A percentile compares a stretch with the other conserved stretches of the same genome.
These are phyloP conservation scores for Stromatinia cepivora DNA, from an alignment of 2,329 filamentous ascomycete genomes.

Conservation along the genomic window DNA sequence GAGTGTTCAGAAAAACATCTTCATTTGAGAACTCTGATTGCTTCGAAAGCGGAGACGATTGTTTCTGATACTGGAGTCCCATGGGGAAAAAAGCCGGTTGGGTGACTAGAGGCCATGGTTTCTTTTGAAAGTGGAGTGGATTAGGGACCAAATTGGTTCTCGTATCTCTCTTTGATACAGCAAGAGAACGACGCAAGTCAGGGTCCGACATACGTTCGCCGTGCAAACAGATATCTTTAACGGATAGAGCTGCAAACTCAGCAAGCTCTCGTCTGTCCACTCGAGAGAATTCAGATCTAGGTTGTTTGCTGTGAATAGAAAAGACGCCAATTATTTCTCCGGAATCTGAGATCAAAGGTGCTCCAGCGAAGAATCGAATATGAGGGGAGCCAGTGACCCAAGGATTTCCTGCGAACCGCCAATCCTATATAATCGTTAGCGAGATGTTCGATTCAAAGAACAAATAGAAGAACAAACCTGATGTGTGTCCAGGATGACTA, in stretches of 20 bases:
- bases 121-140: slow-evolving; percentile 14
- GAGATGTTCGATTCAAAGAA: neutral
- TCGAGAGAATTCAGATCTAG: slow-evolving; percentile 36
- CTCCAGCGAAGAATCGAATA: slow-evolving; percentile 44
- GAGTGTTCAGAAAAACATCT: neutral
- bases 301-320: slow-evolving; percentile 37
- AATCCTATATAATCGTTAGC: slow-evolving; percentile 39
- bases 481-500: slow-evolving; percentile 42
- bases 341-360: slow-evolving; percentile 40
- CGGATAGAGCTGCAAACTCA: slow-evolving; percentile 33
- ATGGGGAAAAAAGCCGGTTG: neutral
- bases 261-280: slow-evolving; percentile 36
- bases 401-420: slow-evolving; percentile 42
- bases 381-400: slow-evolving; percentile 36
- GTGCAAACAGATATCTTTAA: slow-evolving; percentile 28
- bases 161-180: slow-evolving; percentile 26
- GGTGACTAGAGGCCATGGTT: neutral
- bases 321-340: slow-evolving; percentile 40
- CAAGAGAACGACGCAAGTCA: slow-evolving; percentile 23
- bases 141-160: slow-evolving; percentile 23
- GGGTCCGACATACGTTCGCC: slow-evolving; percentile 16
- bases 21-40: neutral
- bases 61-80: neutral
- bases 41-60: neutral
- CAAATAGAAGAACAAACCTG: slow-evolving; percentile 34